Evolutionary conservation across 495 filamentous ascomycete genomes (phyloP).

Genomic region (Apodospora peruviana): DNA sequence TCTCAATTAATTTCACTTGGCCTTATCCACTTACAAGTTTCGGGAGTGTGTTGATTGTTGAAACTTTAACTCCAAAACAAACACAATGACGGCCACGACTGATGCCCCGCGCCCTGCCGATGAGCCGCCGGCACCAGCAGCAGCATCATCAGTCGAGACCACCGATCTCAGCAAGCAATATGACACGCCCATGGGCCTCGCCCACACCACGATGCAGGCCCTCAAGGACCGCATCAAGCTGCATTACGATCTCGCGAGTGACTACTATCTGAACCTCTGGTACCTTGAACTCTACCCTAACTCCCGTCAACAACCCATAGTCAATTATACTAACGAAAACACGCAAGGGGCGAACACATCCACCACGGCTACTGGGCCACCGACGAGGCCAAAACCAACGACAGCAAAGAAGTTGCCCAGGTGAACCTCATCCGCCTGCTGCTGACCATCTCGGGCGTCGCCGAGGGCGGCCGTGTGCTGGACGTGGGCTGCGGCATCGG

Average conservation of each 20-base stretch:
- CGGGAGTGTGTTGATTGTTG: too few species aligned
- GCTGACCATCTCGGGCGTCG: constrained; percentile 37
- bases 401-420: constrained; percentile 48
- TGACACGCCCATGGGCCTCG: constrained; percentile 42
- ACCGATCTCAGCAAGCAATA: constrained; percentile 38
- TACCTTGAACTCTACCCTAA: constrained; percentile 14
- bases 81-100: too few species aligned
- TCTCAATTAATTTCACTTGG: too few species aligned
- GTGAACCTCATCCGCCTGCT: constrained; percentile 46
- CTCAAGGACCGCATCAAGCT: constrained; percentile 53
- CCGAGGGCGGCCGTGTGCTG: constrained; percentile 32
- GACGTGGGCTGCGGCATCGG: constrained; percentile 55
- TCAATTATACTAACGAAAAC: not conserved
- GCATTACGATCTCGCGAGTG: constrained; percentile 54
- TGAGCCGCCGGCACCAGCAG: not conserved
- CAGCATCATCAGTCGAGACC: constrained; percentile 6
- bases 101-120: too few species aligned
- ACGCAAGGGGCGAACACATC: constrained; percentile 53
- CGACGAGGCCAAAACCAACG: constrained; percentile 27
- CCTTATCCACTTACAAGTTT: too few species aligned
- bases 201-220: constrained; percentile 47
- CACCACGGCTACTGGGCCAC: constrained; percentile 52
- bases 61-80: too few species aligned
- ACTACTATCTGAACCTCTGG: constrained; percentile 50
- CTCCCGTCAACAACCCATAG: not conserved